These are phyloP conservation scores for Juglanconis oblonga DNA, from an alignment of 2,329 filamentous ascomycete genomes.

Conservation along the genomic window DNA sequence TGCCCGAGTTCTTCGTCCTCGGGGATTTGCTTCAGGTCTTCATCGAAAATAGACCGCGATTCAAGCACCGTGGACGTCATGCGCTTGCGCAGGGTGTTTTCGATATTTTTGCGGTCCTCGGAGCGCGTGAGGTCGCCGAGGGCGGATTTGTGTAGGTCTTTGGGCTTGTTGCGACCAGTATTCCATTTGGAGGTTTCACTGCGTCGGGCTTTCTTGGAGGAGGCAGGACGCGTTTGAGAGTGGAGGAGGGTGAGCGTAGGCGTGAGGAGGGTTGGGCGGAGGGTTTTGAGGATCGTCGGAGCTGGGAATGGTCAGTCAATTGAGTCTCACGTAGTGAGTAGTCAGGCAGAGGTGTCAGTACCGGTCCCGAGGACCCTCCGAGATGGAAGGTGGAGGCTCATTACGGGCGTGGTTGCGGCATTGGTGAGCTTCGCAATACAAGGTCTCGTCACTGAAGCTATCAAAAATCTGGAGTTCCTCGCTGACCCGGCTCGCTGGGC, in stretches of 20 bases:
- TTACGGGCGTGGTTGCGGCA: conserved; percentile 35
- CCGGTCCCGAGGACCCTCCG: conserved; percentile 59
- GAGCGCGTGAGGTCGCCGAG: conserved; percentile 27
- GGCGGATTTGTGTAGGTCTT: conserved; percentile 18
- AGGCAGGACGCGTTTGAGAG: background rate
- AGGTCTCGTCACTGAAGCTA: background rate
- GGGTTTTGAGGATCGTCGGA: conserved; percentile 18
- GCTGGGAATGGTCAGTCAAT: conserved; percentile 9
- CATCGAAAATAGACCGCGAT: conserved; percentile 61
- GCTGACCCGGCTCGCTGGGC: background rate
- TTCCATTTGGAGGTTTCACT: conserved; percentile 26
- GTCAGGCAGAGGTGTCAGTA: conserved; percentile 33
- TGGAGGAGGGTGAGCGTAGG: conserved; percentile 3
- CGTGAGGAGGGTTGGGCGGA: conserved; percentile 18
- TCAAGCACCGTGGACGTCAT: conserved; percentile 41
- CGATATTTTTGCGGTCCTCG: conserved; percentile 34
- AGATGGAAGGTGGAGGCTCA: conserved; percentile 65
- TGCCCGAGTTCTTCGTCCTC: background rate
- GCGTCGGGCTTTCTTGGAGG: conserved; percentile 5
- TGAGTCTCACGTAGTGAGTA: conserved; percentile 19
- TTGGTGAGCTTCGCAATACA: conserved; percentile 6
- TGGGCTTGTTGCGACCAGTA: conserved; percentile 26
- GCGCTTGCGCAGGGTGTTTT: conserved; percentile 39
- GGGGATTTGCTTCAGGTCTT: conserved; percentile 42
- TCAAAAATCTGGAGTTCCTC: conserved; percentile 6